A percentile compares a stretch with the other conserved stretches of the same genome.
Evolutionary conservation across 2,329 filamentous ascomycete genomes (phyloP).

Genomic region (Alternaria sp.): DNA sequence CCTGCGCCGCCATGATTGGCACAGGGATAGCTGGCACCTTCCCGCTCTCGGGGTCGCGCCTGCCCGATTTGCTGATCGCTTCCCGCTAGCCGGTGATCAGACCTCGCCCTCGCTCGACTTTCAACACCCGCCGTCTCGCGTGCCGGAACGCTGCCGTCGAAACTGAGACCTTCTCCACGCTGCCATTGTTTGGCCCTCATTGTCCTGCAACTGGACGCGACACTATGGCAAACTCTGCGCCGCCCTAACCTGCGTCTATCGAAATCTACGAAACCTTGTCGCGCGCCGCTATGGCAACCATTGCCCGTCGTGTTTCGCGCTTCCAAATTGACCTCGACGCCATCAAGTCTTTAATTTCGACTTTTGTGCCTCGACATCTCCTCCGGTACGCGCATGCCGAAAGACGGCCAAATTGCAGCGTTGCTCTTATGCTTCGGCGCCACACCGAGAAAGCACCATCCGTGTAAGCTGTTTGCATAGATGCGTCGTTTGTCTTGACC

Average conservation of each 20-base stretch:
- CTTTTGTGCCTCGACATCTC: background rate
- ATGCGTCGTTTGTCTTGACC: constrained; percentile 21
- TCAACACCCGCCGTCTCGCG: constrained; percentile 21
- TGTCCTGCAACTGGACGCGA: constrained; percentile 2
- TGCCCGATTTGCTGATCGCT: constrained; percentile 29
- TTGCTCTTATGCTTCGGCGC: background rate
- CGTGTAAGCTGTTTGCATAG: constrained; percentile 7
- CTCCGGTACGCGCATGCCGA: constrained; percentile 26
- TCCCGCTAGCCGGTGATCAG: constrained; percentile 47
- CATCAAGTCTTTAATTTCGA: constrained; percentile 2
- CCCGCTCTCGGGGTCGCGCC: constrained; percentile 30
- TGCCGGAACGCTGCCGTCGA: constrained; percentile 7
- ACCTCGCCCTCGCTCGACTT: constrained; percentile 29
- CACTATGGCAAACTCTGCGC: constrained; percentile 7
- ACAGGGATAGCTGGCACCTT: constrained; percentile 38
- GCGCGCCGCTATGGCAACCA: background rate
- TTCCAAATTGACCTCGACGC: constrained; percentile 6
- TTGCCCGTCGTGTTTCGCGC: background rate
- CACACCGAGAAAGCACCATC: constrained; percentile 14
- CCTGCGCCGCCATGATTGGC: constrained; percentile 38
- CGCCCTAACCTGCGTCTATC: constrained; percentile 2
- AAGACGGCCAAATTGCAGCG: constrained; percentile 14
- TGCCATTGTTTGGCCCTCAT: background rate
- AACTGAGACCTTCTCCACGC: constrained; percentile 7
- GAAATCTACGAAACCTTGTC: constrained; percentile 10